A percentile compares a stretch with the other conserved stretches of the same genome.
Conservation (phyloP, 176 grass and related monocot species). For the Oryza glumipatula region DNA sequence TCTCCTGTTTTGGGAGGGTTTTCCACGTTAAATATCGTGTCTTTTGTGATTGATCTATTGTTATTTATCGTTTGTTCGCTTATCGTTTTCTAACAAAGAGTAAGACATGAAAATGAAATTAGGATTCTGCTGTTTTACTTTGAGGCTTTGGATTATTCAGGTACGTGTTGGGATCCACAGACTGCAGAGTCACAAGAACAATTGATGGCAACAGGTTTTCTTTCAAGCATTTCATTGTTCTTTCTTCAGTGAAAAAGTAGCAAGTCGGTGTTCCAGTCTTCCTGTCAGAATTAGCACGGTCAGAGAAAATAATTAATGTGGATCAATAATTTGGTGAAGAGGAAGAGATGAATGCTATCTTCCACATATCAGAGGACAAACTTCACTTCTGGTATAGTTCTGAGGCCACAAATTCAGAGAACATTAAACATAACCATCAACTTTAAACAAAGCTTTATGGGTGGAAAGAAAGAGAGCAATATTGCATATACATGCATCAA, state of each 20-base stretch:
- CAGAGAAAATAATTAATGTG: background rate
- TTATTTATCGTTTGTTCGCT: no score
- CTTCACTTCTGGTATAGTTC: background rate
- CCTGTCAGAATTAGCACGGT: background rate
- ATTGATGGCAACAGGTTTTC: background rate
- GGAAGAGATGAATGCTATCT: background rate
- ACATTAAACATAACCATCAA: constrained; percentile 21
- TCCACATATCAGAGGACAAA: background rate
- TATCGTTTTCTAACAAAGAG: no score
- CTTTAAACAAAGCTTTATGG: constrained; percentile 27
- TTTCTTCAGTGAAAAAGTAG: background rate
- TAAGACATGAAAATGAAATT: background rate
- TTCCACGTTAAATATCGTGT: no score
- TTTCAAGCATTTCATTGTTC: background rate
- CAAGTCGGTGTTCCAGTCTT: background rate
- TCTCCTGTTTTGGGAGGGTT: no score
- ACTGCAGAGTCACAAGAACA: constrained; percentile 1
- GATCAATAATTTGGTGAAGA: constrained; percentile 2
- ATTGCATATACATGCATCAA: constrained; percentile 20
- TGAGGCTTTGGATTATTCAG: background rate
- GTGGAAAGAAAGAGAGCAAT: constrained; percentile 17
- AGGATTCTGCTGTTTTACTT: background rate
- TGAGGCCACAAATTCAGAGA: constrained; percentile 10
- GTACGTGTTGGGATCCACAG: background rate
- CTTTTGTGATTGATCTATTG: no score